Conservation (phyloP, 768 basidiomycete species). For the Pulveroboletus sp. region DNA sequence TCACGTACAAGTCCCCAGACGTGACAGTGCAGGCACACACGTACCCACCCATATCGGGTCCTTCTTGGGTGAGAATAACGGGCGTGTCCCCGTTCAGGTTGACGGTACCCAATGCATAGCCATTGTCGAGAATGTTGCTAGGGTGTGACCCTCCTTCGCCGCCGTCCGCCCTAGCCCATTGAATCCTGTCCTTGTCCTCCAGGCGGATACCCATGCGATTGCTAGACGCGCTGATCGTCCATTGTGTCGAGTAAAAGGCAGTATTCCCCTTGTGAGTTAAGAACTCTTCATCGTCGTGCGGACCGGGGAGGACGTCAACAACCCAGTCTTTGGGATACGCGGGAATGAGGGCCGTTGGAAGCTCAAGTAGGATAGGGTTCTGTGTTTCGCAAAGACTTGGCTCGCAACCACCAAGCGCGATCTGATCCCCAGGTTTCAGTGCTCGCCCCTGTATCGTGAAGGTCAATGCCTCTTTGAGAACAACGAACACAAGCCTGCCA, state of each 20-base stretch:
- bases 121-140: conserved; percentile 62
- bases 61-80: conserved; percentile 58
- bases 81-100: conserved; percentile 71
- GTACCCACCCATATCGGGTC: conserved; percentile 63
- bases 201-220: conserved; percentile 65
- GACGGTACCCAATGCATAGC: conserved; percentile 50
- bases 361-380: conserved; percentile 6
- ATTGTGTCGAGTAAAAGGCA: conserved; percentile 48
- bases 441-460: conserved; percentile 43
- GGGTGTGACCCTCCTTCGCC: conserved; percentile 69
- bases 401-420: conserved; percentile 37
- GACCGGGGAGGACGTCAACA: conserved; percentile 55
- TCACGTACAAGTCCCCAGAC: conserved; percentile 45
- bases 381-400: conserved; percentile 18
- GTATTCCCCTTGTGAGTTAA: conserved; percentile 45
- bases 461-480: no score
- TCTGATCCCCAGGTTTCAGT: conserved; percentile 47
- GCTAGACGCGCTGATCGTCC: conserved; percentile 53
- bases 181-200: conserved; percentile 39
- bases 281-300: conserved; percentile 58
- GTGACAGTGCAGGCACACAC: conserved; percentile 53
- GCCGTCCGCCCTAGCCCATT: conserved; percentile 53
- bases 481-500: not conserved
- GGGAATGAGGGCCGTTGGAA: conserved; percentile 35
- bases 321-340: conserved; percentile 47